A percentile compares a stretch with the other conserved stretches of the same genome.
phyloP scores from a whole-genome alignment of 2,329 filamentous ascomycete species.

The Geoglossum cookeanum region DNA sequence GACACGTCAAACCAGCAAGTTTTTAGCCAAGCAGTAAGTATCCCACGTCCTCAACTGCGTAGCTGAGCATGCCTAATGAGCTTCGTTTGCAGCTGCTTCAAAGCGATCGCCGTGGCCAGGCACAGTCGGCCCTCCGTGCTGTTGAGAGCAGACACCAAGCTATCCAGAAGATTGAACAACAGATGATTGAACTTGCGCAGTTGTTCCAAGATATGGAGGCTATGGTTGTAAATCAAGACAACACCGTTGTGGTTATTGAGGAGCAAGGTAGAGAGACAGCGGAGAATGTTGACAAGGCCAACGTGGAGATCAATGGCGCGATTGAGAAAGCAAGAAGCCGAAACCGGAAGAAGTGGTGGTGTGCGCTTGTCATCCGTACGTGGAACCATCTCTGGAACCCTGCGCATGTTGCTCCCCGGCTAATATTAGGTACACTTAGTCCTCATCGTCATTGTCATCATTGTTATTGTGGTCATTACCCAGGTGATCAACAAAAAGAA shows the following conservation, averaged over 20 bases:
- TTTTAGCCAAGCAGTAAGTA: conserved; percentile 56
- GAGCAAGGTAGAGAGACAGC: conserved; percentile 71
- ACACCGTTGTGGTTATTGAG: conserved; percentile 61
- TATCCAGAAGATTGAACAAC: conserved; percentile 78
- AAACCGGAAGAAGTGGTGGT: conserved; percentile 93
- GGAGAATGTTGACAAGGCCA: conserved; percentile 69
- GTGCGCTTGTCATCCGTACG: conserved; percentile 52
- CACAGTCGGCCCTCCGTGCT: conserved; percentile 57
- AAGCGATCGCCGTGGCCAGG: conserved; percentile 63
- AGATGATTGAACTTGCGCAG: conserved; percentile 72
- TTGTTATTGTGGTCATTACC: conserved; percentile 27
- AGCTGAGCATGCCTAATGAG: not conserved
- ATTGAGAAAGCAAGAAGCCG: conserved; percentile 64
- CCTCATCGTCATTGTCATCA: conserved; percentile 33
- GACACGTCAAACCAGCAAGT: conserved; percentile 52
- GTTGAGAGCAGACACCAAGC: conserved; percentile 70
- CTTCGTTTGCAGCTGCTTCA: conserved; percentile 41
- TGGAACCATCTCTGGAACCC: conserved; percentile 13
- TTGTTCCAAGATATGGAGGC: conserved; percentile 81
- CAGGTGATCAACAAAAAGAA: conserved; percentile 24
- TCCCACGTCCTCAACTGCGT: conserved; percentile 6
- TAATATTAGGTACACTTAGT: conserved; percentile 19
- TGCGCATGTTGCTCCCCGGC: not conserved
- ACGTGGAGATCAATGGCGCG: conserved; percentile 63
- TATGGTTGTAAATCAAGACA: conserved; percentile 72